phyloP scores from a whole-genome alignment of 208 protist genomes.

The Angomonas deanei region DNA sequence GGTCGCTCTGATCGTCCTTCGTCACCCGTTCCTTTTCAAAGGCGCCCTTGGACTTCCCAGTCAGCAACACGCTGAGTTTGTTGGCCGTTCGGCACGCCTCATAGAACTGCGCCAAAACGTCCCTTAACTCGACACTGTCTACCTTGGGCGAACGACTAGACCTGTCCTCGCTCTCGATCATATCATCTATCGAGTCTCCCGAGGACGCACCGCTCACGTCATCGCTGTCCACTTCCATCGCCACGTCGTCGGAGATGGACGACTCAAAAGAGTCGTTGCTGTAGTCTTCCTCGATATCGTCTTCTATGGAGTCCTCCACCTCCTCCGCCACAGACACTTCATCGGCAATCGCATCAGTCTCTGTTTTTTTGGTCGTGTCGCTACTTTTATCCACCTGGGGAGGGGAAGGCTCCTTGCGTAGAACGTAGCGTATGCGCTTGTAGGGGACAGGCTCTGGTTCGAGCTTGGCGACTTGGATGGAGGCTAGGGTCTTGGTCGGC shows the following conservation, averaged over 20 bases:
- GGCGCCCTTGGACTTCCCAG: neutral
- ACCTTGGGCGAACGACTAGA: neutral
- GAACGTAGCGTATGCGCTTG: constrained; percentile 34
- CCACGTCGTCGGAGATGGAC: neutral
- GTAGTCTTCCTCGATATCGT: constrained; percentile 1
- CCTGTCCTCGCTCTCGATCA: neutral
- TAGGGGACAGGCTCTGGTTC: constrained; percentile 45
- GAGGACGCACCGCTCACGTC: neutral
- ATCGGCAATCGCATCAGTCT: neutral
- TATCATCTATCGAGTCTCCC: neutral
- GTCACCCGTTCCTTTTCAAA: neutral
- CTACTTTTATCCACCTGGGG: neutral
- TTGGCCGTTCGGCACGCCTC: constrained; percentile 36
- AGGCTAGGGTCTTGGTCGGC: constrained; percentile 7
- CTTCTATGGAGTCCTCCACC: neutral
- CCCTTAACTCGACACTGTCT: constrained; percentile 11
- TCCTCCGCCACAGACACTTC: neutral
- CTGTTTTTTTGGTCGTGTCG: neutral
- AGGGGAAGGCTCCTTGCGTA: constrained; percentile 5
- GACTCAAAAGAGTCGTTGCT: neutral
- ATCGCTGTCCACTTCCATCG: neutral
- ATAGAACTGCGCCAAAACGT: constrained; percentile 28
- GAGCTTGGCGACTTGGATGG: constrained; percentile 28
- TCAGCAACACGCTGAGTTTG: constrained; percentile 15
- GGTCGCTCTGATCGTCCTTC: neutral